Base-by-base conservation (phyloP, 83 land plant genomes). In the Isoetes engelmannii region DNA sequence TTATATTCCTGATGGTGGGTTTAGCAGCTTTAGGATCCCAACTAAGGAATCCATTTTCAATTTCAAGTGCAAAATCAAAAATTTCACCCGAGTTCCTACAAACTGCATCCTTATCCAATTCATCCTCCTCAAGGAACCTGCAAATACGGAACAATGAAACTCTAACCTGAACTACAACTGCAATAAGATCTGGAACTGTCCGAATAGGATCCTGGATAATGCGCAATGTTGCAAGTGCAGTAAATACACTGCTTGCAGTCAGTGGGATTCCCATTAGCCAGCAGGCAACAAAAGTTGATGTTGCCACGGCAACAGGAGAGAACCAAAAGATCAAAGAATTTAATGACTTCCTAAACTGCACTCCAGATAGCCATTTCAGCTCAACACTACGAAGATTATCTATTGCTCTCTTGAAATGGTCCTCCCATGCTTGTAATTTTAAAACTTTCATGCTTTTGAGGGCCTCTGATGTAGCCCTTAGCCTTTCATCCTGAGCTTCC, bases 391-490 rank as follows among this genome's bases (percentile, higher is more conserved):
- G 79, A 51, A 88, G 48, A 4, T 66, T 69, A 45, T 86, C 85
- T 6, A 92, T 86, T 10, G 66, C 79, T 13, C 45, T 73, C 77
- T 78, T 84, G 69, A 92, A 88, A 59, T 82, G 85, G 6, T 62
- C 73, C 61, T 89, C 97, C 97, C 97, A 92, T 4, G 97, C 93
- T 70, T 90, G 76, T n/a, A 92, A 75, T 56, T 92, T 92, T 60
- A 92, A 68, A 51, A 92, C 82, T 68, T 86, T 89, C 90, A 92
- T 92, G 73, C 78, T 83, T 54, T 79, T 68, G 46, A 92, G 81
- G n/a, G 88, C 88, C 78, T 92, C 97, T 6, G 85, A 51, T 37
- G 77, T 72, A 44, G 90, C 94, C 65, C 84, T 87, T 42, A 92
- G 64, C 48, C 94, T 71, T 55, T 73, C 79, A 68, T 89, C 97